Evolutionary conservation across 2,329 filamentous ascomycete species (phyloP).

Genomic region (Xylariaceae sp.): DNA sequence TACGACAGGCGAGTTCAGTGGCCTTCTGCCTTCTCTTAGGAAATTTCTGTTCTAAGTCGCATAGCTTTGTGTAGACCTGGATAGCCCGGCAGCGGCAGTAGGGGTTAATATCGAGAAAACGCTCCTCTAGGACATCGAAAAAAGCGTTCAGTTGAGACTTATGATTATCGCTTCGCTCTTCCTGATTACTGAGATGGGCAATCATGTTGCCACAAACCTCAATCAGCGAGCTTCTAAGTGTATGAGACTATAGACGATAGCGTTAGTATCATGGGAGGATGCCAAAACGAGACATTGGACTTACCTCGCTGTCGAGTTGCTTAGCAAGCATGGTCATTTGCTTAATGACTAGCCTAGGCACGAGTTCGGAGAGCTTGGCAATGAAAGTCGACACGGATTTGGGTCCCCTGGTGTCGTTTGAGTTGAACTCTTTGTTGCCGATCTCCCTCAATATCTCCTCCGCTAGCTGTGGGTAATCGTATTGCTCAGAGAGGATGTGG

Average conservation of each 20-base stretch:
- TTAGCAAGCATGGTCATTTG: constrained; percentile 96
- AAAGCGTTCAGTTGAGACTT: constrained; percentile 95
- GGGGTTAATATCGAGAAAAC: constrained; percentile 93
- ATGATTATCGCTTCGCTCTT: constrained; percentile 86
- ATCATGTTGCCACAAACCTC: constrained; percentile 97
- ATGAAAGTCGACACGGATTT: constrained; percentile 96
- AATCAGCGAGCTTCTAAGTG: constrained; percentile 86
- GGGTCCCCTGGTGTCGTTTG: constrained; percentile 89
- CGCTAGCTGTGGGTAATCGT: constrained; percentile 91
- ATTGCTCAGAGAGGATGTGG: constrained; percentile 92
- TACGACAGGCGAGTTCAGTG: constrained; percentile 81
- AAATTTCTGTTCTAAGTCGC: constrained; percentile 93
- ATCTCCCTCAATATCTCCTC: constrained; percentile 92
- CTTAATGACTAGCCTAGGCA: constrained; percentile 88
- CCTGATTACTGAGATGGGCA: constrained; percentile 81
- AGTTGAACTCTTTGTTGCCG: constrained; percentile 97
- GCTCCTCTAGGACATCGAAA: constrained; percentile 93
- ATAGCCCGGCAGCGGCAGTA: constrained; percentile 90
- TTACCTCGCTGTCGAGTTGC: constrained; percentile 86
- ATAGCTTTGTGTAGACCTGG: constrained; percentile 88
- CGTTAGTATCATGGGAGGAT: constrained; percentile 13
- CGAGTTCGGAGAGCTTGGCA: constrained; percentile 85
- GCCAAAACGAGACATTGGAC: not conserved
- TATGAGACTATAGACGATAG: constrained; percentile 67
- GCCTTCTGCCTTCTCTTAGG: constrained; percentile 85